Evolutionary conservation across 2,329 filamentous ascomycete species (phyloP).

Genomic region (Chrysoporthe austroafricana): DNA sequence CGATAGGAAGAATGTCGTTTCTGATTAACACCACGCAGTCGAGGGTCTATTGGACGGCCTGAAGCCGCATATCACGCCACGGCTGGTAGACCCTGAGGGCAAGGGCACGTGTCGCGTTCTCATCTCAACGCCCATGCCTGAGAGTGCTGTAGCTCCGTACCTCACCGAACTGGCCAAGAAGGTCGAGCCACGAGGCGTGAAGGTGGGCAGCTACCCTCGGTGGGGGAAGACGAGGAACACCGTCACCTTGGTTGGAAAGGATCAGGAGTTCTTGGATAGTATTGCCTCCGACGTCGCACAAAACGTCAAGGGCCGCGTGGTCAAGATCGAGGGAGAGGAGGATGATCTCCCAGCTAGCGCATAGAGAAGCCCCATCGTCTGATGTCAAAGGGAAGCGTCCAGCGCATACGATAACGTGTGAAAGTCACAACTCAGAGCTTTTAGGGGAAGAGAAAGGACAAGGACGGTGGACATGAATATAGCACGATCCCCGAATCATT

Average conservation of each 20-base stretch:
- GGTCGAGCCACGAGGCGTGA: slow-evolving; percentile 77
- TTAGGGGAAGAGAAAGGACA: not conserved
- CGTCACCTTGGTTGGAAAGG: slow-evolving; percentile 80
- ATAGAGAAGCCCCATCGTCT: not conserved
- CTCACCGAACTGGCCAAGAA: slow-evolving; percentile 77
- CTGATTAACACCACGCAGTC: slow-evolving; percentile 47
- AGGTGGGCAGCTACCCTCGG: slow-evolving; percentile 92
- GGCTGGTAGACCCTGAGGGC: slow-evolving; percentile 77
- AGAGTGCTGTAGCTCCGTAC: slow-evolving; percentile 83
- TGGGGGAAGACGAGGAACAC: slow-evolving; percentile 90
- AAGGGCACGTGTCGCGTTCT: slow-evolving; percentile 79
- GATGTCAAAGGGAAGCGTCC: not conserved
- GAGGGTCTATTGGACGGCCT: slow-evolving; percentile 77
- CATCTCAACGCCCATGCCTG: slow-evolving; percentile 84
- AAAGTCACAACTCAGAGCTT: not conserved
- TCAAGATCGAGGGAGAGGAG: slow-evolving; percentile 72
- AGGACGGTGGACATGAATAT: not conserved
- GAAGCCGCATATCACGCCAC: slow-evolving; percentile 70
- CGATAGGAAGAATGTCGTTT: not conserved
- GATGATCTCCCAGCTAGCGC: slow-evolving; percentile 47
- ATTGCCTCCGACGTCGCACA: slow-evolving; percentile 77
- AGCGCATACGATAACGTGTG: not conserved
- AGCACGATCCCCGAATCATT: not conserved
- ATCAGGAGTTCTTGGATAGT: slow-evolving; percentile 77
- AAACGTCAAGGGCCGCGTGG: slow-evolving; percentile 73